Conservation (phyloP, 2,329 filamentous ascomycete species). For the Fusarium nisikadoi region DNA sequence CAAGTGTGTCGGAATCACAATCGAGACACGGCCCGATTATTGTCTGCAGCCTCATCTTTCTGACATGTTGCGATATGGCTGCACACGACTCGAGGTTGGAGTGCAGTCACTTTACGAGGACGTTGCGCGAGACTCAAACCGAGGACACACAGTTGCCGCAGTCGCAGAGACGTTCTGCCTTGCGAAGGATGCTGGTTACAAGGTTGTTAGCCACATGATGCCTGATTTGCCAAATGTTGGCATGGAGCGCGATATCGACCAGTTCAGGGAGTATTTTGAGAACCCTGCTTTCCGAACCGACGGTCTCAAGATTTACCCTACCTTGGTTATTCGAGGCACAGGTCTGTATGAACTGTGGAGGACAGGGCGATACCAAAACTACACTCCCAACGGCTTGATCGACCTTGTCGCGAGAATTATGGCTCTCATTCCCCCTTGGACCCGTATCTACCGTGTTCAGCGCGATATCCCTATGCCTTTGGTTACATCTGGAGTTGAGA, state of each 20-base stretch:
- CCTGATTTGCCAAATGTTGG: slow-evolving; percentile 97
- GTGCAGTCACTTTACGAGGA: slow-evolving; percentile 98
- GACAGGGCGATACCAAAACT: slow-evolving; percentile 97
- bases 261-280: slow-evolving; percentile 98
- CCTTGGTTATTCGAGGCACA: slow-evolving; percentile 94
- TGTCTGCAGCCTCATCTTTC: slow-evolving; percentile 95
- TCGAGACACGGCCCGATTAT: slow-evolving; percentile 97
- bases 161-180: slow-evolving; percentile 97
- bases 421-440: slow-evolving; percentile 95
- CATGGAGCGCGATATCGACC: slow-evolving; percentile 96
- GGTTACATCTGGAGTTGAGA: slow-evolving; percentile 98
- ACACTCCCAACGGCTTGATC: slow-evolving; percentile 95
- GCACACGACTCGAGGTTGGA: slow-evolving; percentile 91
- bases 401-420: slow-evolving; percentile 97
- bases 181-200: slow-evolving; percentile 98
- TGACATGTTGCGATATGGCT: slow-evolving; percentile 97
- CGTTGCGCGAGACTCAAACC: slow-evolving; percentile 96
- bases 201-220: slow-evolving; percentile 99
- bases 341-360: slow-evolving; percentile 98
- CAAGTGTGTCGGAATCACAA: slow-evolving; percentile 98
- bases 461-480: slow-evolving; percentile 99
- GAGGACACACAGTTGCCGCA: slow-evolving; percentile 93
- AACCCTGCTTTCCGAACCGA: slow-evolving; percentile 96
- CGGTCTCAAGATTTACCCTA: slow-evolving; percentile 97
- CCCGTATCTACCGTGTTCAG: slow-evolving; percentile 97